These are phyloP conservation scores for Irineochytrium annulatum DNA, from an alignment of 192 early-diverging fungal genomes.

Conservation along the genomic window DNA sequence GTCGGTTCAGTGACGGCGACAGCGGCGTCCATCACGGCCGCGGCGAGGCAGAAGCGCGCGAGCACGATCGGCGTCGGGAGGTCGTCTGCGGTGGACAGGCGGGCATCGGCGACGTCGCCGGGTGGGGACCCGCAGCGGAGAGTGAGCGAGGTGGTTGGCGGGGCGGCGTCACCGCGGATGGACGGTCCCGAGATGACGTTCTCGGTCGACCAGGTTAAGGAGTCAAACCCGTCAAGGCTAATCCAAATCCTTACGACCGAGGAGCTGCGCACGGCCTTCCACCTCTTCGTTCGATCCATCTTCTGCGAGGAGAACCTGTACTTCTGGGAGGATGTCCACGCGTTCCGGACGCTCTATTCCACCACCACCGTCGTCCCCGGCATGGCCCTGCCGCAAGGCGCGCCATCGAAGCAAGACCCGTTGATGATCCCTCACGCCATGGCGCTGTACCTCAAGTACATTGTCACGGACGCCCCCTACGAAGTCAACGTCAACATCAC, in stretches of 20 bases:
- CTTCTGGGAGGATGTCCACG: conserved; percentile 61
- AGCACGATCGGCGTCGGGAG: background rate
- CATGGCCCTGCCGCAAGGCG: background rate
- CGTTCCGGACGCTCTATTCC: conserved; percentile 42
- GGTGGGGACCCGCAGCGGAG: background rate
- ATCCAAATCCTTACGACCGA: conserved; percentile 57
- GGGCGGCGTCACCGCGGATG: background rate
- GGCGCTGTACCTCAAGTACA: conserved; percentile 40
- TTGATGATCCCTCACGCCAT: conserved; percentile 35
- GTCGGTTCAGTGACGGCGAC: background rate
- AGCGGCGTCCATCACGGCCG: background rate
- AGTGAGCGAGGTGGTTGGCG: background rate
- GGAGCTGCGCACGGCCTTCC: conserved; percentile 52
- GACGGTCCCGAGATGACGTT: background rate
- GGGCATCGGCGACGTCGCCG: background rate
- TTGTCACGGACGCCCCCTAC: conserved; percentile 27
- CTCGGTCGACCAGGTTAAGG: conserved; percentile 8
- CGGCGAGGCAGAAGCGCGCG: background rate
- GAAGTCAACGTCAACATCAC: conserved; percentile 42
- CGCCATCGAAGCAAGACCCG: background rate
- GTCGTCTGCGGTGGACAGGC: background rate
- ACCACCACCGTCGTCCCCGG: conserved; percentile 13
- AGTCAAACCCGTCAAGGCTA: conserved; percentile 53
- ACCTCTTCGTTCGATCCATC: conserved; percentile 59
- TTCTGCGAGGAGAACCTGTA: conserved; percentile 72